Percentiles rank a stretch among this genome's conserved stretches.
Conservation (phyloP, 2,329 filamentous ascomycete species). For the Hirsutella minnesotensis region DNA sequence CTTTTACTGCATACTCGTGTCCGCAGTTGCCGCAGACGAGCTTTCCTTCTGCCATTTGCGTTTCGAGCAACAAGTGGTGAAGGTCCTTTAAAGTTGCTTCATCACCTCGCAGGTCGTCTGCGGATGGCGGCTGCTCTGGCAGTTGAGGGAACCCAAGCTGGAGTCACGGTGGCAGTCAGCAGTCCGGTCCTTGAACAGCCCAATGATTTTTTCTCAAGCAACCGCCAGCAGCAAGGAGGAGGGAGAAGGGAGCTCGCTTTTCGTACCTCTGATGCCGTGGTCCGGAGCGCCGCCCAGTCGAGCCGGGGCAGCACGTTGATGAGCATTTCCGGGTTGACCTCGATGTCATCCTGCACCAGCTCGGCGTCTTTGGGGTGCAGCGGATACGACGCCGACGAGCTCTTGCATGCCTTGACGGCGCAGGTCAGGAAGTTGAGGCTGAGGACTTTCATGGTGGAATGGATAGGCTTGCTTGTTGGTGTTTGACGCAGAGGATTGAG, state of each 20-base stretch:
- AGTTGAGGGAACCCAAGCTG: conserved; percentile 72
- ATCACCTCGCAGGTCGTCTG: conserved; percentile 50
- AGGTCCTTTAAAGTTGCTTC: conserved; percentile 65
- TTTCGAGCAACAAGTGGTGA: conserved; percentile 77
- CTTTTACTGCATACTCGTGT: conserved; percentile 87
- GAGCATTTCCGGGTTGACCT: conserved; percentile 70
- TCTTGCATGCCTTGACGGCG: conserved; percentile 90
- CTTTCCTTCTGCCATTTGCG: conserved; percentile 77
- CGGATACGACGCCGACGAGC: conserved; percentile 67
- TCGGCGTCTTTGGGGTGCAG: conserved; percentile 88
- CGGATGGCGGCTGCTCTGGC: conserved; percentile 50
- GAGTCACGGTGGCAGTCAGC: too few species aligned
- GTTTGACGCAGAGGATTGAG: too few species aligned
- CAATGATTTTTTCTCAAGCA: too few species aligned
- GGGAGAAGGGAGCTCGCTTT: not conserved
- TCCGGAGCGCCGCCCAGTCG: conserved; percentile 74
- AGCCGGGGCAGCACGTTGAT: conserved; percentile 76
- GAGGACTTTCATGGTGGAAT: conserved; percentile 68
- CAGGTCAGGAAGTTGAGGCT: conserved; percentile 96
- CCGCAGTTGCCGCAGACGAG: conserved; percentile 84
- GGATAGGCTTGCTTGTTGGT: too few species aligned
- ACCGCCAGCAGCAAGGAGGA: not conserved
- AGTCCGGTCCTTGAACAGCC: too few species aligned
- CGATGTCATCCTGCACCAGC: conserved; percentile 75
- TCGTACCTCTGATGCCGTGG: conserved; percentile 64